phyloP scores from a whole-genome alignment of 768 basidiomycete species.

The Bullera alba region DNA sequence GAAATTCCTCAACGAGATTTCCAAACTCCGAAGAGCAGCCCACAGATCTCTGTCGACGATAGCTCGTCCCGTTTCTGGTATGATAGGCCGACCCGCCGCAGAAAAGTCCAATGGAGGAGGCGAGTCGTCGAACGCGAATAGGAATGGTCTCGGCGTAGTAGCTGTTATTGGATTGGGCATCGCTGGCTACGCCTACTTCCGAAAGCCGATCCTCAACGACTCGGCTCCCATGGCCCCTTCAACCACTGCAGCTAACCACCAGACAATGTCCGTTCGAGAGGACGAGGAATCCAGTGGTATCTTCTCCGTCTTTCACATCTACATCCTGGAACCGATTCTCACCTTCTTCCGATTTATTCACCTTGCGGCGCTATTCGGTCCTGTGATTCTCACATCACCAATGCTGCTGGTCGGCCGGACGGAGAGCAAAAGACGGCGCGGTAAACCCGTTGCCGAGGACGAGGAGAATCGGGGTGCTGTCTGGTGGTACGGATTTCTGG shows the following conservation, averaged over 20 bases:
- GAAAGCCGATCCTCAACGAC: slow-evolving; percentile 23
- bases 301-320: slow-evolving; percentile 52
- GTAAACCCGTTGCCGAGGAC: slow-evolving; percentile 48
- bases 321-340: slow-evolving; percentile 75
- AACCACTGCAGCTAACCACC: not conserved
- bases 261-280: no score
- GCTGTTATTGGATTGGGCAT: slow-evolving; percentile 24
- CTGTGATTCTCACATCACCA: slow-evolving; percentile 74
- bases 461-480: slow-evolving; percentile 87
- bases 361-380: slow-evolving; percentile 74
- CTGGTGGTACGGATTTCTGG: slow-evolving; percentile 94
- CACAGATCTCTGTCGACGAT: slow-evolving; percentile 31
- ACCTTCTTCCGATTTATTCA: slow-evolving; percentile 76
- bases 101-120: slow-evolving; percentile 15
- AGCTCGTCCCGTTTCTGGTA: slow-evolving; percentile 12
- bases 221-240: not conserved
- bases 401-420: slow-evolving; percentile 59
- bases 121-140: not conserved
- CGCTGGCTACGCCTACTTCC: slow-evolving; percentile 13
- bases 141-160: slow-evolving; percentile 8
- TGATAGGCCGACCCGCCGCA: no score
- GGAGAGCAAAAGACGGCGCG: slow-evolving; percentile 52
- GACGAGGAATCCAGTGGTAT: slow-evolving; percentile 45
- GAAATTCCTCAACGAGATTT: no score
- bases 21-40: slow-evolving; percentile 16